Base-by-base conservation (phyloP, 2,329 filamentous ascomycete genomes). In the Chaetomium sp. region DNA sequence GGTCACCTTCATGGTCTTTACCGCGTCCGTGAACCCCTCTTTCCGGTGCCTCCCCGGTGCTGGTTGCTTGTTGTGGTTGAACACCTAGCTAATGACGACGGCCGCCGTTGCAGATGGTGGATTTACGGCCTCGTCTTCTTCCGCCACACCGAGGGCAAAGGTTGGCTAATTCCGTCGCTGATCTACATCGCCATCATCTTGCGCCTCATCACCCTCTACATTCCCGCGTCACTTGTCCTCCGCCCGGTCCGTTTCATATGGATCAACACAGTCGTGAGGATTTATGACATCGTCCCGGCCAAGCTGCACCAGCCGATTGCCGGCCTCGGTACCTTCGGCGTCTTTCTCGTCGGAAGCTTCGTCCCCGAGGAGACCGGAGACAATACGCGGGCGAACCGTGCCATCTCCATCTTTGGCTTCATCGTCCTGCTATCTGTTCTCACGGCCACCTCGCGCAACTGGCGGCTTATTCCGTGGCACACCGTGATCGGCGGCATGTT, bases 401-500 rank as follows among this genome's bases (percentile, higher is more conserved):
- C 89, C 47, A 82, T 96, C 68, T 93, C 91, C 71, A 80, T 96
- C 13, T 90, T 95, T 66, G 93, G 93, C 27, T 81, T 97, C 21
- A 70, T 84, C 4, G 84, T 96, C 63, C 89, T 94, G 76, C 80
- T 96, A 69, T 79, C 78, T 64, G 64, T 76, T 1, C 86, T 97
- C 70, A 95, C 85, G 77, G 72, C 74, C 16, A 95, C 91, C 0
- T 96, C 92, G 49, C 84, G 81, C 64, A 83, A 93, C 75, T 85
- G 90, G 70, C 86, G 74, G 64, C 75, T 73, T 42, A 81, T 90
- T 70, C 84, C 87, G 69, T 93, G 89, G 89, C 89, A 90, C 73
- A 91, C 90, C 1, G 90, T 97, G 70, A 91, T 96, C 66, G 91
- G 90, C 45, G 93, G 93, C 66, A 95, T 96, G 89, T 81, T 96